Evolutionary conservation across 257 asterid species (phyloP), one percentile per base, ranked within the genome.

Genomic region (Galeopsis tetrahit): DNA sequence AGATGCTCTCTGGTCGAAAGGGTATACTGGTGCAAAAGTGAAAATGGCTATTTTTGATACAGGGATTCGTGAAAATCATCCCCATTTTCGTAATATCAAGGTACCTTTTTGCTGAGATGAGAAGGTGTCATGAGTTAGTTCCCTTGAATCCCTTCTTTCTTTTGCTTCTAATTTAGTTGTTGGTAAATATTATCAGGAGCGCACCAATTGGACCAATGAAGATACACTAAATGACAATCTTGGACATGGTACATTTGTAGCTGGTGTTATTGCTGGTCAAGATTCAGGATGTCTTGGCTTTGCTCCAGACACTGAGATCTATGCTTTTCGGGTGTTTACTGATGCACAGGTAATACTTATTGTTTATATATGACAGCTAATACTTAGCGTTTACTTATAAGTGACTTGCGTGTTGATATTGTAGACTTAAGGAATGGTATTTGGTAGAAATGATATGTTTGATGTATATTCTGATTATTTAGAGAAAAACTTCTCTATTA

Each of bases 161-260:
- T 70, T 39, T 21, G 15, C 21, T 75, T 70, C 66, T 33, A 32
- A 33, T 72, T 72, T 56, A 42, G 7, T 71, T 70, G 66, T 71
- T 77, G 62, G 71, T 79, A 39, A 63, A 14, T 63, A 80, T 72
- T 57, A 73, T 72, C 85, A 92, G 97, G 98, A 95, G 82, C 96
- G 99, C 69, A 95, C 99, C 38, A 95, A 94, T 80, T 94, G 99
- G 99, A 92, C 99, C 79, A 87, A 90, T 74, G 99, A 95, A 78
- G 90, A 92, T 83, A 92, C 98, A 31, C 81, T 95, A 65, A 95
- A 92, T 72, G 99, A 95, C 86, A 92, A 90, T 90, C 99, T 94
- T 75, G 99, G 99, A 49, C 99, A 94, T 81, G 99, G 99, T 70
- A 94, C 99, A 69, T 94, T 94, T 83, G 99, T 94, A 72, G 99